Evolutionary conservation across 2,329 filamentous ascomycete species (phyloP).

Genomic region (Geoglossum cookeanum): DNA sequence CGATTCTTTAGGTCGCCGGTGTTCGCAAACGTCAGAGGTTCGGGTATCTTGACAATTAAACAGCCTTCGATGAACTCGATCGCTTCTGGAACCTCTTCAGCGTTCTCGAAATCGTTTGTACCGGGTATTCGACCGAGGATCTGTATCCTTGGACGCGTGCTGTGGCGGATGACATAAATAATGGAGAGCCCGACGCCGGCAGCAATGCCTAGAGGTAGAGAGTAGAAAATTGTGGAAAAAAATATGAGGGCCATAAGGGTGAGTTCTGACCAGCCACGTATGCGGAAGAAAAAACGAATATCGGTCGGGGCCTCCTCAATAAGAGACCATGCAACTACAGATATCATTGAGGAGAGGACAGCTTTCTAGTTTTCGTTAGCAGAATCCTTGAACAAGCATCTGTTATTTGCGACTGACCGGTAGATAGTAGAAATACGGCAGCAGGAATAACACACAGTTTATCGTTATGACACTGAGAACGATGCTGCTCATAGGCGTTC

Average conservation of each 20-base stretch:
- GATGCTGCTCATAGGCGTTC: conserved; percentile 84
- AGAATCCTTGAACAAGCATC: neutral
- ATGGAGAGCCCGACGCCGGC: conserved; percentile 83
- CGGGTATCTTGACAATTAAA: conserved; percentile 91
- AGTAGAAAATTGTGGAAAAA: conserved; percentile 83
- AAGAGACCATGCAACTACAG: conserved; percentile 81
- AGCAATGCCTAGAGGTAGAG: conserved; percentile 79
- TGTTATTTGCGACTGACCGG: conserved; percentile 44
- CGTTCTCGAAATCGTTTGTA: conserved; percentile 66
- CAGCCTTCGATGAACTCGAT: conserved; percentile 85
- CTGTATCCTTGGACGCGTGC: conserved; percentile 83
- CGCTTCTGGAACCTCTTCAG: conserved; percentile 48
- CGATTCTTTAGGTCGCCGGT: conserved; percentile 79
- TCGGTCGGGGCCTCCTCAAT: conserved; percentile 93
- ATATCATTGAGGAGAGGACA: conserved; percentile 83
- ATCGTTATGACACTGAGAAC: conserved; percentile 69
- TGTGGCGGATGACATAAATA: conserved; percentile 74
- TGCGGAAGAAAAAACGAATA: conserved; percentile 69
- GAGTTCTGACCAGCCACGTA: conserved; percentile 73
- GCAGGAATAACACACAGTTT: conserved; percentile 57
- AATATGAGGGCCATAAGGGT: conserved; percentile 81
- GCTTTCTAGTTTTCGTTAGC: conserved; percentile 45
- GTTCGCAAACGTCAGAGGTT: conserved; percentile 92
- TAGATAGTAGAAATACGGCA: conserved; percentile 87
- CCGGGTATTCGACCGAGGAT: conserved; percentile 81